Base-by-base conservation (phyloP, 2,329 filamentous ascomycete genomes). In the Xylariaceae sp. region DNA sequence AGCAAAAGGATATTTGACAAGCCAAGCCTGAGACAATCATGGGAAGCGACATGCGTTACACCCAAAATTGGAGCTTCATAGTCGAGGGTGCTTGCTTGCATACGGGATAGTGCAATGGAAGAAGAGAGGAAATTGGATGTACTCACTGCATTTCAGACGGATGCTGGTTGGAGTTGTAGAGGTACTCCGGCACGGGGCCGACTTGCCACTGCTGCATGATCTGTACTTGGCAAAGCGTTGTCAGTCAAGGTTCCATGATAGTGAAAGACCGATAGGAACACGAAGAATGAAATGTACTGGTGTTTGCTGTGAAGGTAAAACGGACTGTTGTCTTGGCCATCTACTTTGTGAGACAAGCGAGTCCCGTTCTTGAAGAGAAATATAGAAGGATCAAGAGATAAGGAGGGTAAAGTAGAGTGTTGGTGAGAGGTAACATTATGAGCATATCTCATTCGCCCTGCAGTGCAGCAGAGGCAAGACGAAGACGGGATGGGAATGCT, bases 201-300 rank as follows among this genome's bases (percentile, higher is more conserved):
- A 80, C 74, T 66, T 79, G 74, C 76, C 76, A 80, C 67, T 79
- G 75, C 70, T 80, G 74, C 76, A 80, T 80, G 67, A 67, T 74
- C 75, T 78, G 61, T 50, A 54, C 52, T 52, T 43, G 52, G 52
- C 43, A 59, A 59, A 60, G 54, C 57, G 59, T 56, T 49, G 60
- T 64, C 47, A 63, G 60, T 52, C 57, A 57, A 50, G 37, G 44
- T 19, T 40, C 8, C 27, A 36, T 36, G 14, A 33, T 17, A 36
- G 38, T 23, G 38, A 32, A 22, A 16, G 12, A 32, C 27, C 27
- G 16, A 32, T 32, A 16, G 12, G 27, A 32, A 16, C 27, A 32
- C 12, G 27, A 32, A 12, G 16, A 32, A 16, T 32, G 27, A 32
- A 32, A 32, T 32, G 27, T 32, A 32, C 27, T 14, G 16, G 27